A percentile compares a stretch with the other conserved stretches of the same genome.
phyloP scores from a whole-genome alignment of 768 basidiomycete genomes.

The Leccinum disarticulatum region DNA sequence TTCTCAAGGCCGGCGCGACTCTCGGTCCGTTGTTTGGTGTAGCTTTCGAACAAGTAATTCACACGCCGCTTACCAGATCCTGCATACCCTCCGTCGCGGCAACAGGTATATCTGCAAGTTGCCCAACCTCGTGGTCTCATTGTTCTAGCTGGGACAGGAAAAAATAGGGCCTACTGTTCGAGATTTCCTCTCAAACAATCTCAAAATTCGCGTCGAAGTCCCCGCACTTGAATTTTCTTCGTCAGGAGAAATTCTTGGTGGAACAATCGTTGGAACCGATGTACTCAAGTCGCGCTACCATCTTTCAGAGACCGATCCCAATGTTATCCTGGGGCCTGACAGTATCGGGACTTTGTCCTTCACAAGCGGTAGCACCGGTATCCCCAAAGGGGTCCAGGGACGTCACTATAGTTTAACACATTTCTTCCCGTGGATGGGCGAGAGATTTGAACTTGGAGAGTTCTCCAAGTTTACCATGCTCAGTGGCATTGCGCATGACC shows the following conservation, averaged over 20 bases:
- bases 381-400: conserved; percentile 97
- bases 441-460: conserved; percentile 72
- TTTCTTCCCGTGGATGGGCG: conserved; percentile 99
- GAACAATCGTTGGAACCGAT: conserved; percentile 50
- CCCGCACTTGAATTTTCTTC: conserved; percentile 80
- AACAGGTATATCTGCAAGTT: conserved; percentile 90
- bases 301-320: conserved; percentile 71
- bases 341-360: conserved; percentile 93
- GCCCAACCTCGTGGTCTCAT: conserved; percentile 90
- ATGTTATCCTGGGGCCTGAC: conserved; percentile 89
- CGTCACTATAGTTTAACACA: conserved; percentile 96
- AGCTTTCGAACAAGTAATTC: conserved; percentile 4
- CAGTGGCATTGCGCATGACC: conserved; percentile 98
- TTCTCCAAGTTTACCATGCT: conserved; percentile 95
- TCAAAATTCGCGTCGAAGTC: conserved; percentile 87
- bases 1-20: conserved; percentile 92
- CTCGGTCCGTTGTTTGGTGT: conserved; percentile 63
- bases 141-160: conserved; percentile 87
- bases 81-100: conserved; percentile 91
- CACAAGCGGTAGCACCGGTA: conserved; percentile 96
- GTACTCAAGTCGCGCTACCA: conserved; percentile 54
- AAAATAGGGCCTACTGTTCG: conserved; percentile 76
- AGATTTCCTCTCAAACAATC: conserved; percentile 72
- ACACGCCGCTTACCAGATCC: conserved; percentile 59
- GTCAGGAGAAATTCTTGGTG: conserved; percentile 66